Evolutionary conservation across 768 basidiomycete genomes (phyloP), one percentile per base, ranked within the genome.

Genomic region (Neoboletus subvelutipes): DNA sequence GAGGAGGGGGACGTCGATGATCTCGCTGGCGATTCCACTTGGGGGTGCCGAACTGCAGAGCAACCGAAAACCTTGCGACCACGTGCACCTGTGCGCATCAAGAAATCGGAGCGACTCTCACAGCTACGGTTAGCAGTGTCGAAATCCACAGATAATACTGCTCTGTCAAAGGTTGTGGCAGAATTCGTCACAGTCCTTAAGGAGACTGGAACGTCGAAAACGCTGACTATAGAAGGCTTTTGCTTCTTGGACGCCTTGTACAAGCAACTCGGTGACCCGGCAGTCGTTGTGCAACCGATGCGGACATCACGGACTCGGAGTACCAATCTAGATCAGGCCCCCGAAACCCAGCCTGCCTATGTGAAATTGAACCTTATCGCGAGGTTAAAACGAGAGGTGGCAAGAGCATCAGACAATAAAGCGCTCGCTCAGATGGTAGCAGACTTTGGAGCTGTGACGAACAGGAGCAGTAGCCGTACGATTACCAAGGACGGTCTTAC

Each of bases 401-500:
- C 57, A 15, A 66, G 45, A 29, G 85, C 85, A 46, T 67, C 65
- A 47, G 78, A 73, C 55, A 89, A 85, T 63, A 77, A 75, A 68
- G 76, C 76, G 45, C 78, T 92, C 40, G 88, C 84, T 31, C 67
- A 64, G 61, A 80, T 90, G 79, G 81, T 91, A 8, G 77, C 80
- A 9, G 87, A 89, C 49, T 92, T 92, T 69, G 84, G 84, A 24
- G 75, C 78, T 48, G 81, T 87, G 52, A 89, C 86, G 33, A 83
- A 88, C 68, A 79, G 79, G 67, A 85, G 83, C 64, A 84, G 77
- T 37, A 85, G 87, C 41, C 78, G 86, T 60, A 89, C 85, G 49
- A 77, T 92, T 52, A 90, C 88, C 34, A 92, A 91, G 79, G 86
- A 89, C 63, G 88, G 87, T 37, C 80, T 90, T 63, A 78, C 78